Conservation (phyloP, 208 protist genomes). For the Acanthamoeba pearcei region DNA sequence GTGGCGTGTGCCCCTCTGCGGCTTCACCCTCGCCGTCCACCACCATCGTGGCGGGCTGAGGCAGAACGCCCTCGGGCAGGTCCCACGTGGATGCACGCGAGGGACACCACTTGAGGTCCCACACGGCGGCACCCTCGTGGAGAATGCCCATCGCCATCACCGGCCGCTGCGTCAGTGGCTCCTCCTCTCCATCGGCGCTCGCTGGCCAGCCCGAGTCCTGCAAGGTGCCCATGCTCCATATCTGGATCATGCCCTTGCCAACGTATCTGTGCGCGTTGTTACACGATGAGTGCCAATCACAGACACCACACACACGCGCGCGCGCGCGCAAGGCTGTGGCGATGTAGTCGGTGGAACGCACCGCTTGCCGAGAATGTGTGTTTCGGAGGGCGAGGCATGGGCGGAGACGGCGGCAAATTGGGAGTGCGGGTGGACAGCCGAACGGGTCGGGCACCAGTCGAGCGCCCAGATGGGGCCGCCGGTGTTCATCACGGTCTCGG, state of each 20-base stretch:
- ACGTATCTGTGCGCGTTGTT: constrained; percentile 15
- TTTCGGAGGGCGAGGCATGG: constrained; percentile 23
- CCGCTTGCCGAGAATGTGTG: constrained; percentile 23
- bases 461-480: constrained; percentile 40
- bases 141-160: constrained; percentile 58
- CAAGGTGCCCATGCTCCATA: constrained; percentile 28
- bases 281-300: neutral
- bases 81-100: constrained; percentile 51
- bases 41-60: neutral
- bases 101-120: constrained; percentile 70
- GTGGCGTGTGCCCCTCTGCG: neutral
- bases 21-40: neutral
- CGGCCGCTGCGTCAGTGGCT: neutral
- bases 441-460: constrained; percentile 24
- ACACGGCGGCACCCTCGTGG: constrained; percentile 46
- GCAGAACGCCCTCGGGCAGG: neutral
- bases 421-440: neutral
- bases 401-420: constrained; percentile 24
- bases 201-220: constrained; percentile 26
- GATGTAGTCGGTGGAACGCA: neutral
- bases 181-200: neutral
- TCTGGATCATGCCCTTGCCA: constrained; percentile 52
- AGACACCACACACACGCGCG: neutral
- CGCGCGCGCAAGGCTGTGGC: neutral
- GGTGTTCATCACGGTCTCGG: constrained; percentile 46